Conservation (phyloP, 805 yeast genomes). For the Barnettozyma californica region DNA sequence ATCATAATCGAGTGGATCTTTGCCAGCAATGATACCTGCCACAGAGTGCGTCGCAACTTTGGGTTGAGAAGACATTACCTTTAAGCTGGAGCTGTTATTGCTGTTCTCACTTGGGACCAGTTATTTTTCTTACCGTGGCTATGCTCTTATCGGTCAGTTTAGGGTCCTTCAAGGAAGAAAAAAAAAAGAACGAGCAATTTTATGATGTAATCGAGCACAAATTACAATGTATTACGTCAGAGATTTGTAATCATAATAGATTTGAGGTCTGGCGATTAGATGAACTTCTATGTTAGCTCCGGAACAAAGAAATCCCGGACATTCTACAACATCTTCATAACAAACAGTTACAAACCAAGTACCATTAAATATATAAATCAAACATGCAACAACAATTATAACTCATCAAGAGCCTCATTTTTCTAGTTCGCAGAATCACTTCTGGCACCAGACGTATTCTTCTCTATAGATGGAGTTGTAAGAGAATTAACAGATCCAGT, state of each 20-base stretch:
- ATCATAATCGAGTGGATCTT: conserved; percentile 59
- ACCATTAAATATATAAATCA: neutral
- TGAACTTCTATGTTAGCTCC: too few species aligned
- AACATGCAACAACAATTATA: neutral
- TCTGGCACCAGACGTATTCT: neutral
- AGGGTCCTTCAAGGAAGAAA: too few species aligned
- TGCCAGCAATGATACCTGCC: conserved; percentile 69
- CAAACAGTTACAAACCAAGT: neutral
- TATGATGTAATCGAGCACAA: too few species aligned
- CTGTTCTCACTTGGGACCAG: neutral
- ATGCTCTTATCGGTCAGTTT: too few species aligned
- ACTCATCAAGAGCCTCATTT: neutral
- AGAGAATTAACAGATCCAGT: neutral
- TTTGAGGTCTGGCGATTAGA: too few species aligned
- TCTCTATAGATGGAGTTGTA: neutral
- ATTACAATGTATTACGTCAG: too few species aligned
- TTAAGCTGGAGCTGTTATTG: neutral
- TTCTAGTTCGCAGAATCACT: neutral
- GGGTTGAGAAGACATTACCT: neutral
- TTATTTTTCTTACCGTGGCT: too few species aligned
- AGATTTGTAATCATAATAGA: too few species aligned
- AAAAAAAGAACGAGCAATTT: too few species aligned
- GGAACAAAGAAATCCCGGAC: too few species aligned
- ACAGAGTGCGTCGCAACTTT: conserved; percentile 30
- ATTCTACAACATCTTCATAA: too few species aligned